Evolutionary conservation across 2,329 filamentous ascomycete species (phyloP), one percentile per base, ranked within the genome.

Genomic region (Cadophora malorum): DNA sequence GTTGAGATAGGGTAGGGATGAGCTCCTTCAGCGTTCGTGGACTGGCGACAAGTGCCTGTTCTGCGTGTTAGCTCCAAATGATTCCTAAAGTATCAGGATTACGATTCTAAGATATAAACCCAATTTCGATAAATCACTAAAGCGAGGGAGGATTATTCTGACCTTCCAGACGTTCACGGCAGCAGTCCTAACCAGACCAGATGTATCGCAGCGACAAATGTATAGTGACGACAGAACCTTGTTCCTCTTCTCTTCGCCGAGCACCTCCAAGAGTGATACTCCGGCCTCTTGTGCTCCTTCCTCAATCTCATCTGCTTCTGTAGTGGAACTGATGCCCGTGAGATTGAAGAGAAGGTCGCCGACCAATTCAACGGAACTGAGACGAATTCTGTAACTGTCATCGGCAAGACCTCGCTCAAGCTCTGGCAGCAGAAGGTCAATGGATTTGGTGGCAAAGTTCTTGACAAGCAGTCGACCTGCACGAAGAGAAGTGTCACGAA

Each of bases 331-430:
- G 78, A 98, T 94, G 78, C 96, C 96, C 31, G 94, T 97, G 68
- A 99, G 91, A 78, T 97, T 99, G 87, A 99, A 99, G 28, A 99
- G 86, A 60, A 99, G 85, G 77, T 99, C 96, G 74, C 96, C 96
- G 66, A 99, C 95, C 70, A 99, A 86, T 81, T 99, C 96, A 68
- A 99, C 96, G 59, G 96, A 99, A 80, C 95, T 98, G 79, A 99
- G 91, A 84, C 96, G 92, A 76, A 99, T 99, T 76, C 96, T 93
- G 81, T 98, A 96, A 81, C 89, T 99, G 80, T 98, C 93, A 79
- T 99, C 95, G n/a, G 94, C 95, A 72, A 99, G 86, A 78, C 96
- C 96, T 74, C 96, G 91, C 81, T 99, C 96, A 70, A 99, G 87
- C 79, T 99, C 96, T 7, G 96, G 96, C 66, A 99, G 85, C 21